Evolutionary conservation across 768 basidiomycete species (phyloP), one percentile per base, ranked within the genome.

Genomic region (Tulasnella sp.): DNA sequence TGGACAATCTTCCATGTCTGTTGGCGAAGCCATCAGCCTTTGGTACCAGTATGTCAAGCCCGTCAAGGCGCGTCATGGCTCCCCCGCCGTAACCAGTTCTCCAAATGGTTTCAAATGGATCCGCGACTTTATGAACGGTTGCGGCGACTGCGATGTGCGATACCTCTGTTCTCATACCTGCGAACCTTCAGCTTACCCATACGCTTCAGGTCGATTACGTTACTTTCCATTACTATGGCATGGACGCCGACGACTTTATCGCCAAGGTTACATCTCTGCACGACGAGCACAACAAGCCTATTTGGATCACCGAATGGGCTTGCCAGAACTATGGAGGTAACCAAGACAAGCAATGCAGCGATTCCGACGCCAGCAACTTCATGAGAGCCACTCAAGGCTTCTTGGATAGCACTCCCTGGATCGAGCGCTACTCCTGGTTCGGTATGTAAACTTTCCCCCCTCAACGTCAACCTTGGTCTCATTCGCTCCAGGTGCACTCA

Each of bases 241-340:
- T 71, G 12, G 58, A 69, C 12, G 59, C 74, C 2, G 49, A 71
- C 0, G 71, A 71, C 8, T 74, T 90, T 65, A 73, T 78, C 52
- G n/a, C 57, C 11, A 83, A 81, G 67, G 67, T 83, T 48, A 63
- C 63, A 7, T 62, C 68, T 0, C 75, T 76, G 63, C 69, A 85
- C 64, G 59, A 61, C 37, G 69, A 68, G 1, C 81, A 77, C 23
- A 32, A 57, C 14, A 63, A 65, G 56, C 67, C 68, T 27, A 69
- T 88, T 63, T 79, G 75, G 75, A 66, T 83, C 58, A 84, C 84
- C 3, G 87, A 91, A 65, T 81, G 77, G 63, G 86, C 84, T 59
- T 81, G 79, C 70, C 72, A 80, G 71, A 50, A 46, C 17, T 49
- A 45, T 60, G 41, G 31, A 9, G 15, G 14, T 25, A 25, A 36